A percentile compares a stretch with the other conserved stretches of the same genome.
Evolutionary conservation across 495 filamentous ascomycete species (phyloP).

Genomic region (Xylaria bambusicola): DNA sequence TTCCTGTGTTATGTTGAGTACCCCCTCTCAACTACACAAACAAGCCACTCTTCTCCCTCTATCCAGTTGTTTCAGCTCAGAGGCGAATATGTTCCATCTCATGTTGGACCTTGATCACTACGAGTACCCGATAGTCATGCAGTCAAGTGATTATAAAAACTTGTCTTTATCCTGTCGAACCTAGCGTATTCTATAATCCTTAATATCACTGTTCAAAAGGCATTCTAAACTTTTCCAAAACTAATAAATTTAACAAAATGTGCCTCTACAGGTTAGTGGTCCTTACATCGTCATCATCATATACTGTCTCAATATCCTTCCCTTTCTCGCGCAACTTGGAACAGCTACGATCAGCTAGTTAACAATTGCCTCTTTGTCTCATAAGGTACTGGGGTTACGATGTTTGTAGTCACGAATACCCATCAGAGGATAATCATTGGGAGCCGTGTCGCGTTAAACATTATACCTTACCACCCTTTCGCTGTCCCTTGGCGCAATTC

Average conservation of each 20-base stretch:
- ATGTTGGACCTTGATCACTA: constrained; percentile 1
- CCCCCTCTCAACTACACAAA: background rate
- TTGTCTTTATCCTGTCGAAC: too few species aligned
- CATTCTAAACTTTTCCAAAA: background rate
- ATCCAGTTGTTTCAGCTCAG: too few species aligned
- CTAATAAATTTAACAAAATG: background rate
- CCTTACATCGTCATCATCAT: too few species aligned
- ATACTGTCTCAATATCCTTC: background rate
- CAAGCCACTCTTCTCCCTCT: background rate
- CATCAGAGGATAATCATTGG: constrained; percentile 2
- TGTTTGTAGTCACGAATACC: background rate
- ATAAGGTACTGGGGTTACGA: constrained; percentile 12
- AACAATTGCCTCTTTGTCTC: background rate
- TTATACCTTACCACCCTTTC: background rate
- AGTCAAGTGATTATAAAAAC: too few species aligned
- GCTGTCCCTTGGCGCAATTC: constrained; percentile 2
- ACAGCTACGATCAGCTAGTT: background rate
- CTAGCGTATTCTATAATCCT: background rate
- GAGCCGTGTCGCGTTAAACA: too few species aligned
- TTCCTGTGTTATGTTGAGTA: background rate
- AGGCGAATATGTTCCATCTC: background rate
- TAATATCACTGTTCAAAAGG: background rate
- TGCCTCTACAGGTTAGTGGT: constrained; percentile 8
- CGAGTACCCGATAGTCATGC: constrained; percentile 1
- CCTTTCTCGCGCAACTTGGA: background rate